Conservation (phyloP, 768 basidiomycete genomes). For the Boletus patriciae region DNA sequence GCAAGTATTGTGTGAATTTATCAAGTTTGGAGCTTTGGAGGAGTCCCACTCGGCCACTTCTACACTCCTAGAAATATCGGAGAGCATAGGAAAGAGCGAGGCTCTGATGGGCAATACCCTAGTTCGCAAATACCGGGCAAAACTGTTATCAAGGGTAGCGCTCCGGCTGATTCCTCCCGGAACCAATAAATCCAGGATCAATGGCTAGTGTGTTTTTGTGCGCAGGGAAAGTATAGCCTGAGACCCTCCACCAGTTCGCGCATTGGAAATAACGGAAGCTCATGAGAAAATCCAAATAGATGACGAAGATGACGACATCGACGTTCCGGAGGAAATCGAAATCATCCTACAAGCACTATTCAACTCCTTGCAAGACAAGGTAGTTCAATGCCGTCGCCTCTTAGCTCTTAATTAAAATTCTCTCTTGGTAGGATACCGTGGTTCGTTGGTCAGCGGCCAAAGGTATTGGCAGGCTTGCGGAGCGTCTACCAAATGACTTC, state of each 20-base stretch:
- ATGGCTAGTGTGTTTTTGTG: constrained; percentile 37
- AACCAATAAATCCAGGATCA: constrained; percentile 36
- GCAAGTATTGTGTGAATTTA: constrained; percentile 67
- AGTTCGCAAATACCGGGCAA: constrained; percentile 66
- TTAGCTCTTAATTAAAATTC: background rate
- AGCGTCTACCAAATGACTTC: constrained; percentile 75
- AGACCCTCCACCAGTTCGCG: constrained; percentile 25
- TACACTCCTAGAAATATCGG: constrained; percentile 46
- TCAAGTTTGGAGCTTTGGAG: constrained; percentile 60
- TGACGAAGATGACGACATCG: constrained; percentile 45
- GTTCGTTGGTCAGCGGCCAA: constrained; percentile 96
- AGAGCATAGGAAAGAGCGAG: constrained; percentile 41
- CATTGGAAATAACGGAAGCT: constrained; percentile 20
- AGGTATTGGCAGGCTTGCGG: constrained; percentile 80
- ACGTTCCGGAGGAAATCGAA: constrained; percentile 82
- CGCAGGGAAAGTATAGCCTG: constrained; percentile 27
- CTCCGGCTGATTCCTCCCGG: constrained; percentile 59
- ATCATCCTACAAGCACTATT: constrained; percentile 70
- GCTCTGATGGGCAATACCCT: constrained; percentile 56
- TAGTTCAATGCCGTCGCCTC: constrained; percentile 30
- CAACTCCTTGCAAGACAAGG: constrained; percentile 76
- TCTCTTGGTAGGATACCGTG: constrained; percentile 71
- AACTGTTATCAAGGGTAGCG: constrained; percentile 65
- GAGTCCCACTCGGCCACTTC: constrained; percentile 47
- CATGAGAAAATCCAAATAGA: constrained; percentile 11